Base-by-base conservation (phyloP, 169 alveolate species). In the Cyclospora cayetanensis region DNA sequence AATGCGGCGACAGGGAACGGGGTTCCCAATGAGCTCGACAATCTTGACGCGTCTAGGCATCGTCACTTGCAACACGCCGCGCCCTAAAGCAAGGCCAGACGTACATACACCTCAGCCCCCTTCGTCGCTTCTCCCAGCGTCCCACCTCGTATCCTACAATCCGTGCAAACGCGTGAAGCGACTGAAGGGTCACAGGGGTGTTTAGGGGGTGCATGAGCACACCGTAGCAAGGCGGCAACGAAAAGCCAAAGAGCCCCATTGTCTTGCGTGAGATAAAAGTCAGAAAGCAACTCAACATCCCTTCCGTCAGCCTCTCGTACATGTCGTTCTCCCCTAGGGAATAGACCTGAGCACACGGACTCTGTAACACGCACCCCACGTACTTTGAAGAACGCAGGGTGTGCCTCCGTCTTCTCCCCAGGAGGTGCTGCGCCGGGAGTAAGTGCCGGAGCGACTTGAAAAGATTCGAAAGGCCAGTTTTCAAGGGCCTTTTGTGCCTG, bases 41-140 rank as follows among this genome's bases (percentile, higher is more conserved):
- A 65, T 66, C 72, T 74, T 74, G 37, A 85, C 91, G 0, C 91
- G 91, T 72, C 18, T 27, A n/a, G 91, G 91, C 82, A 85, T 34
- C 53, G 76, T 63, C 72, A 85, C 50, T 41, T 85, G 91, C 55
- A 85, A 39, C 35, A 63, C 66, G 34, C 91, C 91, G 9, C 91
- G 66, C 15, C 91, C 91, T 65, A 37, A 31, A 55, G 35, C 68
- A 55, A n/a, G n/a, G n/a, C n/a, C n/a, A n/a, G n/a, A n/a, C n/a
- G n/a, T n/a, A n/a, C n/a, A n/a, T n/a, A n/a, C n/a, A n/a, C n/a
- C n/a, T n/a, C n/a, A n/a, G n/a, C n/a, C n/a, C n/a, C n/a, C n/a
- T n/a, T n/a, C n/a, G n/a, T n/a, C n/a, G n/a, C n/a, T n/a, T n/a
- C n/a, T n/a, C n/a, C n/a, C n/a, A n/a, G n/a, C n/a, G n/a, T n/a